Conservation (phyloP, 2,329 filamentous ascomycete species). For the Trichoderma sp. region DNA sequence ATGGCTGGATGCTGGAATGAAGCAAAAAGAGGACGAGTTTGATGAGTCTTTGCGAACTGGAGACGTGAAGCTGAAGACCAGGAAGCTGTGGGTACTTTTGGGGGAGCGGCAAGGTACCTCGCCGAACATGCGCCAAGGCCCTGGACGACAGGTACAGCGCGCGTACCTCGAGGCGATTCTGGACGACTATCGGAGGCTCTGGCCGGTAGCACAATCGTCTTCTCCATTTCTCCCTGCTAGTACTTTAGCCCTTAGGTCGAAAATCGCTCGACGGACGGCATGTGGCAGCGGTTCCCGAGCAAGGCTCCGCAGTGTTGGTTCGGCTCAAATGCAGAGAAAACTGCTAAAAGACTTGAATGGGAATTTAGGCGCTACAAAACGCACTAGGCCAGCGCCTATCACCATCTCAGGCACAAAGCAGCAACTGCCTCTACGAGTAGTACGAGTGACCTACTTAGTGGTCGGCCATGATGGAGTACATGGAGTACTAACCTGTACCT, state of each 20-base stretch:
- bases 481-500: neutral
- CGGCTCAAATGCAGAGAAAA: neutral
- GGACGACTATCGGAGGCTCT: neutral
- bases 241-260: neutral
- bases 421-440: neutral
- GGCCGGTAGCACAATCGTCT: neutral
- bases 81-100: neutral
- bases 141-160: neutral
- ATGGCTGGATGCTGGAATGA: neutral
- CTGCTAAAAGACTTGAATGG: neutral
- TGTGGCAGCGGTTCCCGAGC: neutral
- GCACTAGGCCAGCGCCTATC: neutral
- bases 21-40: neutral
- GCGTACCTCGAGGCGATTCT: neutral
- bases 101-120: neutral
- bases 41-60: neutral
- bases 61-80: neutral
- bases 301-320: neutral
- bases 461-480: no score
- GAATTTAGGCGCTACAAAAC: neutral
- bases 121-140: neutral
- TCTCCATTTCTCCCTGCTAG: neutral
- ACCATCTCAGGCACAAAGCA: neutral
- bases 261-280: conserved; percentile 3
- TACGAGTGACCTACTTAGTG: neutral